These are phyloP conservation scores for Metschnikowia lunata DNA, from an alignment of 805 yeast species.

Conservation along the genomic window DNA sequence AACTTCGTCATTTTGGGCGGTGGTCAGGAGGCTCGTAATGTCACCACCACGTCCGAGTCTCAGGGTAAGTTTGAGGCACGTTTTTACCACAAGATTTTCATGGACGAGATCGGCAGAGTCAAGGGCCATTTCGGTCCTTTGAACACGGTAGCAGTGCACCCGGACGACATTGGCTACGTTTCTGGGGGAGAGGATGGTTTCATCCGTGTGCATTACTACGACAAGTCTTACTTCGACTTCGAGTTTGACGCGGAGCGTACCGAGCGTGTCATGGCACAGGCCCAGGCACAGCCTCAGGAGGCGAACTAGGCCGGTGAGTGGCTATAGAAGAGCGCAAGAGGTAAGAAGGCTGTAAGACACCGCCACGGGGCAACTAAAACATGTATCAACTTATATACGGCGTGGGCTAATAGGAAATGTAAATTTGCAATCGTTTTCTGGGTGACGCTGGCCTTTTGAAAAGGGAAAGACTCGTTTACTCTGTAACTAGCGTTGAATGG, in stretches of 20 bases:
- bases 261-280: slow-evolving; percentile 45
- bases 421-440: too few relatives aligned
- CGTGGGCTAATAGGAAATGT: too few relatives aligned
- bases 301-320: not conserved
- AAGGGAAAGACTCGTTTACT: too few relatives aligned
- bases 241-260: slow-evolving; percentile 81
- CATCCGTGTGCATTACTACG: slow-evolving; percentile 90
- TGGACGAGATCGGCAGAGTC: slow-evolving; percentile 94
- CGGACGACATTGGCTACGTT: slow-evolving; percentile 89
- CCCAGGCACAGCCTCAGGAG: slow-evolving; percentile 12
- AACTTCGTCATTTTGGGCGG: slow-evolving; percentile 94
- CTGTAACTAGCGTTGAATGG: too few relatives aligned
- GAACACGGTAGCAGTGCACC: slow-evolving; percentile 89
- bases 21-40: slow-evolving; percentile 99
- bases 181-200: slow-evolving; percentile 99
- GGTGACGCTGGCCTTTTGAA: too few relatives aligned
- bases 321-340: not conserved
- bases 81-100: slow-evolving; percentile 90
- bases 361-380: too few relatives aligned
- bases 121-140: slow-evolving; percentile 99
- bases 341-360: not conserved
- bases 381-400: too few relatives aligned
- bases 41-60: slow-evolving; percentile 89
- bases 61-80: slow-evolving; percentile 98
- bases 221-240: slow-evolving; percentile 88